Conservation (phyloP, 2,329 filamentous ascomycete genomes). For the Geoglossum cookeanum region DNA sequence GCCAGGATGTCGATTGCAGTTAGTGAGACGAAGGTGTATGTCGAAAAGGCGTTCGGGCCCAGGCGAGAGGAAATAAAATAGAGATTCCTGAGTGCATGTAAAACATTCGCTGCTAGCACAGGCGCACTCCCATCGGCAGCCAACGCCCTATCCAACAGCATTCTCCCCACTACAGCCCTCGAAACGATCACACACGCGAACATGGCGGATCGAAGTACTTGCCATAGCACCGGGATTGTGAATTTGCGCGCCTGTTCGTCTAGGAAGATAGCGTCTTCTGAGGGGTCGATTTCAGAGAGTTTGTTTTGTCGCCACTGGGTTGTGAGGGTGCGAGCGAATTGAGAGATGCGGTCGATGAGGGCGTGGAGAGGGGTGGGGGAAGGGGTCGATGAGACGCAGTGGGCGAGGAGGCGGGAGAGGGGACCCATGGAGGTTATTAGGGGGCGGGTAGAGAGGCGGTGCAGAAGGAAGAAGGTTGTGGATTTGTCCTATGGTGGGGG, state of each 20-base stretch:
- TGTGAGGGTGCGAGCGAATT: conserved; percentile 46
- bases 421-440: conserved; percentile 48
- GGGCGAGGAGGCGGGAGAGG: conserved; percentile 43
- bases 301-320: conserved; percentile 58
- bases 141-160: conserved; percentile 36
- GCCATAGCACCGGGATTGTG: conserved; percentile 57
- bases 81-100: conserved; percentile 56
- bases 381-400: conserved; percentile 38
- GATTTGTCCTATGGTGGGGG: conserved; percentile 22
- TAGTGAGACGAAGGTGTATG: conserved; percentile 68
- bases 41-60: conserved; percentile 56
- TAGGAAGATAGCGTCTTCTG: conserved; percentile 43
- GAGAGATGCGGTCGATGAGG: conserved; percentile 44
- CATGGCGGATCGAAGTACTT: conserved; percentile 52
- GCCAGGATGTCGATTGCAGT: conserved; percentile 65
- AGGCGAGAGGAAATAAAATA: conserved; percentile 66
- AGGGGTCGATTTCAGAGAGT: conserved; percentile 51
- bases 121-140: conserved; percentile 32
- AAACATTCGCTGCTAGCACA: conserved; percentile 46
- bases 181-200: conserved; percentile 58
- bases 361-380: conserved; percentile 28
- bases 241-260: conserved; percentile 43
- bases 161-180: conserved; percentile 51
- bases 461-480: conserved; percentile 39
- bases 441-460: conserved; percentile 38